Evolutionary conservation across 1,284 basidiomycete genomes (phyloP).

Genomic region (Ganoderma lingzhi): DNA sequence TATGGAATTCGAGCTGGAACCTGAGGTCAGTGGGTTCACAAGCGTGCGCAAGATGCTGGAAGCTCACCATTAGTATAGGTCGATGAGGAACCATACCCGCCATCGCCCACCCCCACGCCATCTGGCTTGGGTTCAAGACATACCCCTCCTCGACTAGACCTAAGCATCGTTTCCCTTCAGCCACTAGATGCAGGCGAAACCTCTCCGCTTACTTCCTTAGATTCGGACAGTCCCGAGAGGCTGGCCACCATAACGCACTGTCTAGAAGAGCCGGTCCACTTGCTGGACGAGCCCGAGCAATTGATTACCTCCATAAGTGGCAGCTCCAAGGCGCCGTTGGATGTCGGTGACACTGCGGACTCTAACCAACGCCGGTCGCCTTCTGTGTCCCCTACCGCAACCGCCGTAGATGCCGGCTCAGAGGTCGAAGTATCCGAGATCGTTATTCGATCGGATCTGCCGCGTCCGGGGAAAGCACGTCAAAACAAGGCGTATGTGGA

Average conservation of each 20-base stretch:
- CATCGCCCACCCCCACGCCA: neutral
- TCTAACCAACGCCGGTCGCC: neutral
- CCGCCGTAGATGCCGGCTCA: neutral
- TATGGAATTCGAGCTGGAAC: slow-evolving; percentile 10
- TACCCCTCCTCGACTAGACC: neutral
- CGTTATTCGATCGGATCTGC: neutral
- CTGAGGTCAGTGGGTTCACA: slow-evolving; percentile 2
- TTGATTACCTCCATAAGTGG: neutral
- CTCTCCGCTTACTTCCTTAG: slow-evolving; percentile 1
- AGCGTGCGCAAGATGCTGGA: neutral
- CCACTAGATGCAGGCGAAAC: neutral
- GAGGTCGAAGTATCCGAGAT: slow-evolving; percentile 5
- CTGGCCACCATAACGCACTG: neutral
- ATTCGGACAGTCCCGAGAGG: slow-evolving; percentile 3
- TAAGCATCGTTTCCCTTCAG: neutral
- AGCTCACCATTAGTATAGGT: neutral
- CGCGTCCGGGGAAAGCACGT: neutral
- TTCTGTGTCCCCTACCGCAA: slow-evolving; percentile 3
- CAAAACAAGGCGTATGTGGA: slow-evolving; percentile 5
- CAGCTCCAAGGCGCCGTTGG: slow-evolving; percentile 5
- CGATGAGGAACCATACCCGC: neutral
- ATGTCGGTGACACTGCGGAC: slow-evolving; percentile 8
- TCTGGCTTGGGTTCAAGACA: neutral
- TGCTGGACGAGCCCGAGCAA: neutral
- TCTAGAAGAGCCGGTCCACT: neutral